Base-by-base conservation (phyloP, 768 basidiomycete genomes). In the Lactarius vividus region DNA sequence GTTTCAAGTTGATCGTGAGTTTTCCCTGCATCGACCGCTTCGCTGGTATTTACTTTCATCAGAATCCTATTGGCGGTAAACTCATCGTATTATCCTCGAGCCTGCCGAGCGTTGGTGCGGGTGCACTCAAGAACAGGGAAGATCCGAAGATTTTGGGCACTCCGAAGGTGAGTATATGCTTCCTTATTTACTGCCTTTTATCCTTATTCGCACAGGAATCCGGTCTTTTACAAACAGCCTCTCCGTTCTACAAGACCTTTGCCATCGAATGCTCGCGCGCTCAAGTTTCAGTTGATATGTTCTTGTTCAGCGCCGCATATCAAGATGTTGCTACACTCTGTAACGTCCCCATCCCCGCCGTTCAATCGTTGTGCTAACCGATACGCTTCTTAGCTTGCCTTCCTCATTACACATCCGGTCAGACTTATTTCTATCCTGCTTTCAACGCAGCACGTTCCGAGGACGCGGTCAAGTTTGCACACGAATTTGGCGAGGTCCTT, bases 261-360 rank as follows among this genome's bases (percentile, higher is more conserved):
- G 95, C 97, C 20, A 99, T 98, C 73, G 97, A 98, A 71, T 98
- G 96, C 75, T 98, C 96, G 15, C 87, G 96, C 64, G 88, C 92
- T 5, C 97, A 98, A 76, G 93, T 99, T 54, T 94, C 95, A 0
- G 96, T 98, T 65, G 96, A 98, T 75, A 98, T 99, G 96, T 98
- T 98, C 88, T 81, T 99, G 64, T 98, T 98, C 81, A 92, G 92
- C 70, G 83, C 94, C 9, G 81, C 83, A 23, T 99, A 98, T 74
- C 95, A 96, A 71, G 97, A 98, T 77, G 94, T 98, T 53, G 94
- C 97, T 1, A 94, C 88, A 66, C 83, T 99, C 20, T 89, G 94
- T 93, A 74, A 56, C 83, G 61, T 8, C 63, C 7, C 63, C 42
- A 55, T 26, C 33, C 61, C 37, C 31, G 26, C 44, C 57, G n/a